A percentile compares a stretch with the other conserved stretches of the same genome.
These are phyloP conservation scores for Suhomyces maxii DNA, from an alignment of 1,139 yeast species.

Conservation along the genomic window DNA sequence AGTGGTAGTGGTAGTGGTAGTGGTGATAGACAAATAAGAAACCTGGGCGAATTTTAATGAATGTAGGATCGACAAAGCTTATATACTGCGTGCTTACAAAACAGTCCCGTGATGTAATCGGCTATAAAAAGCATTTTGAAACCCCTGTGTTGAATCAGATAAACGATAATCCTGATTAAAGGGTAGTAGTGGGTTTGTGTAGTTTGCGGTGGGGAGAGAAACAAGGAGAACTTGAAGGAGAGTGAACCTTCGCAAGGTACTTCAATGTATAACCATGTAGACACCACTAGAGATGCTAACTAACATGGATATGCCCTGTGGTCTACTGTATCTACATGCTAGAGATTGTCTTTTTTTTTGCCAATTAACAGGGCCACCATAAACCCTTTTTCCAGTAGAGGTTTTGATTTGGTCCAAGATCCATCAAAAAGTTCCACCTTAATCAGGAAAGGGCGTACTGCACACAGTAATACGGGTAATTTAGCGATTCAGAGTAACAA, in stretches of 20 bases:
- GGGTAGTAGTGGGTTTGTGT: conserved; percentile 9
- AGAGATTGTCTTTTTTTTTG: too few species aligned
- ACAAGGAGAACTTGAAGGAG: conserved; percentile 1
- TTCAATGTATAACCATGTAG: too few species aligned
- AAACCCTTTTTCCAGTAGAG: too few species aligned
- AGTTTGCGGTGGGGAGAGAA: conserved; percentile 7
- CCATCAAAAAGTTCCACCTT: neutral
- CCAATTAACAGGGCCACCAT: too few species aligned
- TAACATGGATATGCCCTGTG: too few species aligned
- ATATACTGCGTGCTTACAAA: conserved; percentile 5
- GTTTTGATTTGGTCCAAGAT: neutral
- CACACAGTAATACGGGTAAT: neutral
- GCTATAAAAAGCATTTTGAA: conserved; percentile 9
- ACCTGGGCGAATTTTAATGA: neutral
- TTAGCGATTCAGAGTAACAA: too few species aligned
- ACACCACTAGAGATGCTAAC: too few species aligned
- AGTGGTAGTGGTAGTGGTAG: neutral
- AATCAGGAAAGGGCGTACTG: neutral
- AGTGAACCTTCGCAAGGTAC: neutral
- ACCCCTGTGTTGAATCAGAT: conserved; percentile 8
- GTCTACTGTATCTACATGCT: too few species aligned
- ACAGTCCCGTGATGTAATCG: conserved; percentile 1
- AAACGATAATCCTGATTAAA: conserved; percentile 14
- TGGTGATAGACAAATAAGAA: neutral
- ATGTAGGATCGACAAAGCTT: conserved; percentile 1